Conservation (phyloP, 176 grass and related monocot species). For the Typha latifolia region DNA sequence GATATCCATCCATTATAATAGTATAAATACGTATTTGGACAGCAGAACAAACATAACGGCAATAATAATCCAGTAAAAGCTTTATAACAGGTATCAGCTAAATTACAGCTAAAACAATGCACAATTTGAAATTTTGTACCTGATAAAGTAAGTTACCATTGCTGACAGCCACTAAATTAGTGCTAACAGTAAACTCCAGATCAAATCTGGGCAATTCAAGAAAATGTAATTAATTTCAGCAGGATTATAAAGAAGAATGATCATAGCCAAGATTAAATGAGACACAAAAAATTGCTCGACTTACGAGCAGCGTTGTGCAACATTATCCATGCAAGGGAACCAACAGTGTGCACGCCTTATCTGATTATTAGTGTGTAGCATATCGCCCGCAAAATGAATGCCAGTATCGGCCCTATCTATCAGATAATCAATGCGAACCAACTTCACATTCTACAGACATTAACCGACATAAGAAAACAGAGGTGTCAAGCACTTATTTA, state of each 20-base stretch:
- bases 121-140: constrained; percentile 29
- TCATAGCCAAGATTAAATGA: constrained; percentile 14
- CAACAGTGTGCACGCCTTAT: constrained; percentile 70
- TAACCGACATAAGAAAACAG: constrained; percentile 17
- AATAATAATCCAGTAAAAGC: too few relatives aligned
- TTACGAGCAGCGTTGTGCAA: constrained; percentile 66
- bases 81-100: neutral
- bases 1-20: too few relatives aligned
- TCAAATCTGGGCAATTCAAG: constrained; percentile 67
- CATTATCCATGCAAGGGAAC: constrained; percentile 88
- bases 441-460: constrained; percentile 65
- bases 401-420: constrained; percentile 84
- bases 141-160: constrained; percentile 90
- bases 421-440: constrained; percentile 85
- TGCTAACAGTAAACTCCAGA: constrained; percentile 82
- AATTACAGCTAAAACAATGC: neutral
- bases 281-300: constrained; percentile 20
- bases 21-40: too few relatives aligned
- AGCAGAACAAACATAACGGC: too few relatives aligned
- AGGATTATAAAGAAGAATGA: constrained; percentile 13
- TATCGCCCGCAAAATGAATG: constrained; percentile 60
- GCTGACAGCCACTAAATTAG: constrained; percentile 78
- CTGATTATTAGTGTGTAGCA: constrained; percentile 66
- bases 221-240: constrained; percentile 10
- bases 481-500: neutral